phyloP scores from a whole-genome alignment of 192 early-diverging fungal species.

The Umbelopsis vinacea region DNA sequence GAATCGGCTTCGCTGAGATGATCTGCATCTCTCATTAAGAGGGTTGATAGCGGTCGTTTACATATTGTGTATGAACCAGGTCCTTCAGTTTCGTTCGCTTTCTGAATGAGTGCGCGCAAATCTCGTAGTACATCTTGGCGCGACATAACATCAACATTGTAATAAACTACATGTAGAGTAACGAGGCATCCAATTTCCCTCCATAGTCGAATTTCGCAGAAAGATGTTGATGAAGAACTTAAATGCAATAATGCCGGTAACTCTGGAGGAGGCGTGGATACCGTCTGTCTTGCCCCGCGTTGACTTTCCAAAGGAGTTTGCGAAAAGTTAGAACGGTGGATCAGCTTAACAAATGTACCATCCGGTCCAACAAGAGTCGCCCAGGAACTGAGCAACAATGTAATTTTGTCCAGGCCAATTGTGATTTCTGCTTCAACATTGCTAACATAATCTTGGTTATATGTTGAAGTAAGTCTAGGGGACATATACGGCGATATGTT shows the following conservation, averaged over 20 bases:
- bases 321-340: constrained; percentile 21
- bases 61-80: constrained; percentile 30
- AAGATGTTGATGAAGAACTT: constrained; percentile 24
- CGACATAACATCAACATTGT: constrained; percentile 29
- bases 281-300: neutral
- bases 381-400: constrained; percentile 24
- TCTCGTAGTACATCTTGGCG: constrained; percentile 10
- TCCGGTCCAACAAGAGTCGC: constrained; percentile 31
- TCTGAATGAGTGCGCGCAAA: neutral
- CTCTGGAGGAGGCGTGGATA: neutral
- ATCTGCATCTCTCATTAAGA: constrained; percentile 50
- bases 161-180: constrained; percentile 32
- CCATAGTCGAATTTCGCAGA: constrained; percentile 38
- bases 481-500: constrained; percentile 39
- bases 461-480: constrained; percentile 27
- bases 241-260: neutral
- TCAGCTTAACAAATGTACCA: constrained; percentile 34
- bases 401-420: neutral
- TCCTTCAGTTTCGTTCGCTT: neutral
- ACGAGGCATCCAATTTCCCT: constrained; percentile 39
- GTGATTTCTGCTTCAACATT: constrained; percentile 31
- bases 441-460: constrained; percentile 28
- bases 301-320: constrained; percentile 5
- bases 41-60: constrained; percentile 44
- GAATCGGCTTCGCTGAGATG: constrained; percentile 27